These are phyloP conservation scores for Phaeophleospora eucalypticola DNA, from an alignment of 2,329 filamentous ascomycete genomes.

Conservation along the genomic window DNA sequence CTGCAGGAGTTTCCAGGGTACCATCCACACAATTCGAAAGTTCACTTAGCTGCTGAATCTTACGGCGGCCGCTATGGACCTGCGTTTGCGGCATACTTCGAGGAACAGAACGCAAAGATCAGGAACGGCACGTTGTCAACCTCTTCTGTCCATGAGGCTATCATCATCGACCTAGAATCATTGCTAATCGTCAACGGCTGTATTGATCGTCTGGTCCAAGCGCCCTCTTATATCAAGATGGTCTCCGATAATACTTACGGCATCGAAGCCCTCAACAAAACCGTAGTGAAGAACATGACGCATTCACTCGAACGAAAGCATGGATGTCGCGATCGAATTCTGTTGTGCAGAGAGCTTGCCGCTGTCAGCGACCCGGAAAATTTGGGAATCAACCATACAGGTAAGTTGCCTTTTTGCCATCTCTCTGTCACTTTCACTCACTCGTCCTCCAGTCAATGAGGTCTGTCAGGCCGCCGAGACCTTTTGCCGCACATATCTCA, in stretches of 20 bases:
- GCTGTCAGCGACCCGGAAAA: slow-evolving; percentile 49
- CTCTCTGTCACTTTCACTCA: no score
- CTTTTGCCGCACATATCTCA: slow-evolving; percentile 46
- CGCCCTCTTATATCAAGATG: slow-evolving; percentile 46
- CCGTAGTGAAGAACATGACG: slow-evolving; percentile 44
- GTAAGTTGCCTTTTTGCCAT: slow-evolving; percentile 42
- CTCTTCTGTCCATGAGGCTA: slow-evolving; percentile 22
- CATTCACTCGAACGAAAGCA: slow-evolving; percentile 40
- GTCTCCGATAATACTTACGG: slow-evolving; percentile 57
- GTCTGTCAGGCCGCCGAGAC: slow-evolving; percentile 43
- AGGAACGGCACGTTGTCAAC: slow-evolving; percentile 36
- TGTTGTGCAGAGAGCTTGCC: slow-evolving; percentile 48
- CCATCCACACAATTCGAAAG: slow-evolving; percentile 53
- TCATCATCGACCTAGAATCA: slow-evolving; percentile 45
- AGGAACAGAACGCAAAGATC: slow-evolving; percentile 55
- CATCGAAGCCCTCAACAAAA: slow-evolving; percentile 48
- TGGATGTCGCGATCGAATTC: slow-evolving; percentile 53
- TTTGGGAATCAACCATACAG: slow-evolving; percentile 35
- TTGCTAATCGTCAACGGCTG: slow-evolving; percentile 52
- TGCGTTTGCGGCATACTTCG: slow-evolving; percentile 53
- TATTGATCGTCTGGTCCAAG: slow-evolving; percentile 49
- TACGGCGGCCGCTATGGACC: slow-evolving; percentile 58
- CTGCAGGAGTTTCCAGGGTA: slow-evolving; percentile 63
- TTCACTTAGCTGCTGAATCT: slow-evolving; percentile 49
- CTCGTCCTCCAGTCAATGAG: no score